phyloP scores from a whole-genome alignment of 1,284 basidiomycete species.

The Irpex sp. region DNA sequence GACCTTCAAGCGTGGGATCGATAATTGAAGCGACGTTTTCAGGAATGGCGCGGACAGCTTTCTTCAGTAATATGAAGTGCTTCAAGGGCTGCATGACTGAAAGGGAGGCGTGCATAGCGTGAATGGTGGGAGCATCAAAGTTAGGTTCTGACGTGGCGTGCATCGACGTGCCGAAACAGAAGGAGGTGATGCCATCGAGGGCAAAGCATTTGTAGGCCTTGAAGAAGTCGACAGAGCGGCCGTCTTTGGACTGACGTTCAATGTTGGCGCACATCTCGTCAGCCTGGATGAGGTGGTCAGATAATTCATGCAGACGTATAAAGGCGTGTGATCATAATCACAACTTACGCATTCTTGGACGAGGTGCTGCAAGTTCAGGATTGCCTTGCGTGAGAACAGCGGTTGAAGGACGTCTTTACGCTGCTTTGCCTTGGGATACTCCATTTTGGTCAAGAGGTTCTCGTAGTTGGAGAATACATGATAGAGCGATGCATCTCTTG shows the following conservation, averaged over 20 bases:
- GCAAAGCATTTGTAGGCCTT: slow-evolving; percentile 21
- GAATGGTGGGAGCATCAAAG: slow-evolving; percentile 26
- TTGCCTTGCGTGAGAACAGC: slow-evolving; percentile 29
- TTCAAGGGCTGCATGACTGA: slow-evolving; percentile 21
- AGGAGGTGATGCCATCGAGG: slow-evolving; percentile 28
- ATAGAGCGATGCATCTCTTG: slow-evolving; percentile 28
- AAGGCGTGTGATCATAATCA: too few relatives aligned
- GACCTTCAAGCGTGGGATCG: slow-evolving; percentile 4
- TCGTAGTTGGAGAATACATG: slow-evolving; percentile 19
- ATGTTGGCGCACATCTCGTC: slow-evolving; percentile 13
- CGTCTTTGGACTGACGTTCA: not conserved
- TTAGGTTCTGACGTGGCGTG: slow-evolving; percentile 18
- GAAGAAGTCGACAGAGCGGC: slow-evolving; percentile 12
- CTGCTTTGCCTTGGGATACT: slow-evolving; percentile 23
- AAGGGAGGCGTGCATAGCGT: slow-evolving; percentile 20
- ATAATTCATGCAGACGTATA: too few relatives aligned
- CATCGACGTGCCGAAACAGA: slow-evolving; percentile 25
- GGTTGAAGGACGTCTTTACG: slow-evolving; percentile 26
- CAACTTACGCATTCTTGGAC: slow-evolving; percentile 25
- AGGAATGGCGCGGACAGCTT: slow-evolving; percentile 7
- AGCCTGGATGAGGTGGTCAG: not conserved
- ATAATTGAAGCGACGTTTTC: slow-evolving; percentile 4
- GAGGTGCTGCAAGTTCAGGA: slow-evolving; percentile 25
- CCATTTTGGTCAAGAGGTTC: slow-evolving; percentile 22
- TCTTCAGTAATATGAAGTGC: slow-evolving; percentile 25